Percentiles rank a stretch among this genome's conserved stretches.
phyloP scores from a whole-genome alignment of 768 basidiomycete species.

The Mycena capillaripes region DNA sequence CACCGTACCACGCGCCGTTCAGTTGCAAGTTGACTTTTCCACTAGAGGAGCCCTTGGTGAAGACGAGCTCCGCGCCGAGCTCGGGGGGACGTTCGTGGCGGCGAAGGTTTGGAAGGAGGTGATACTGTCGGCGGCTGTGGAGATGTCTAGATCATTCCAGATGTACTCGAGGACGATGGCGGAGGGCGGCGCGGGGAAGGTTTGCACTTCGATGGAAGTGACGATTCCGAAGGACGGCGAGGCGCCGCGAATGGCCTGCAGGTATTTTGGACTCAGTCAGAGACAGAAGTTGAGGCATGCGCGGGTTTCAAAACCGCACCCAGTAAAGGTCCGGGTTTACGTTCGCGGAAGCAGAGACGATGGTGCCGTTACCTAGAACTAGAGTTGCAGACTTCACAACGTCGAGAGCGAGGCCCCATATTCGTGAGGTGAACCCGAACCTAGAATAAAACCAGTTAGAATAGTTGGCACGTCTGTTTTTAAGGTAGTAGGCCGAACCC shows the following conservation, averaged over 20 bases:
- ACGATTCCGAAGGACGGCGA: constrained; percentile 57
- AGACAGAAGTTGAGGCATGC: neutral
- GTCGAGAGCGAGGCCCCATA: constrained; percentile 68
- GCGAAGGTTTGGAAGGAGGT: constrained; percentile 52
- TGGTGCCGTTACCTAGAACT: constrained; percentile 60
- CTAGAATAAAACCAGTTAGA: constrained; percentile 46
- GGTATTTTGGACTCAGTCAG: neutral
- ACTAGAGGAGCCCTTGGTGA: constrained; percentile 44
- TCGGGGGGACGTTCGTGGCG: constrained; percentile 50
- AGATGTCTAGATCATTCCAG: constrained; percentile 50
- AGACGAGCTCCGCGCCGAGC: constrained; percentile 51
- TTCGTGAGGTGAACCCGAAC: constrained; percentile 61
- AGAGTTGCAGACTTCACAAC: constrained; percentile 55
- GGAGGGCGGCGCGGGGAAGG: constrained; percentile 54
- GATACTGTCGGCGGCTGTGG: constrained; percentile 47
- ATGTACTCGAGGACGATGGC: constrained; percentile 53
- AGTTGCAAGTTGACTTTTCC: constrained; percentile 50
- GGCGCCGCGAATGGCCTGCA: constrained; percentile 58
- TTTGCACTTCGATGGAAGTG: constrained; percentile 55
- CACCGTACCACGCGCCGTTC: constrained; percentile 56
- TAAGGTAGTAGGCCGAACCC: constrained; percentile 55
- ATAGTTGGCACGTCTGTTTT: constrained; percentile 26
- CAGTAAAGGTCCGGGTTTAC: constrained; percentile 65
- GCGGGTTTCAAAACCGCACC: constrained; percentile 46
- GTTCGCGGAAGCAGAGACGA: constrained; percentile 52